phyloP scores from a whole-genome alignment of 768 basidiomycete species.

The Psilocybe tampanensis region DNA sequence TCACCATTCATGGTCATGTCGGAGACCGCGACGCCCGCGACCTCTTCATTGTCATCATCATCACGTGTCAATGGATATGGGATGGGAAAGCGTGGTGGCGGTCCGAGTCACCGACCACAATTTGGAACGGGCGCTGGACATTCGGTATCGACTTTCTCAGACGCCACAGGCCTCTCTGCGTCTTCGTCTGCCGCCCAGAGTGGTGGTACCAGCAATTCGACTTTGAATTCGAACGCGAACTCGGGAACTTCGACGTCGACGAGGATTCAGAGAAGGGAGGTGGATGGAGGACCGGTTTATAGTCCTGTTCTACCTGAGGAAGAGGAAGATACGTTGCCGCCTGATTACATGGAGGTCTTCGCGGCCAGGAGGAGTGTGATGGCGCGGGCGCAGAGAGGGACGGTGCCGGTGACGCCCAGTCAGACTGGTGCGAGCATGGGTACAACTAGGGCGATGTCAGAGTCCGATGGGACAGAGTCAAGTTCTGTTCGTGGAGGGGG shows the following conservation, averaged over 20 bases:
- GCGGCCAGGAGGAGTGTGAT: not conserved
- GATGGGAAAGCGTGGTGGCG: not conserved
- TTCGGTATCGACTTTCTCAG: constrained; percentile 3
- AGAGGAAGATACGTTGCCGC: constrained; percentile 26
- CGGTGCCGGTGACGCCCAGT: not conserved
- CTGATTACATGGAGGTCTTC: constrained; percentile 32
- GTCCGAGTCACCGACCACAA: not conserved
- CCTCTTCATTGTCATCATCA: not conserved
- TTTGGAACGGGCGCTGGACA: not conserved
- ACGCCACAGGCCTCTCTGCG: not conserved
- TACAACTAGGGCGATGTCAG: too few species aligned
- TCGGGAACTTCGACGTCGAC: too few species aligned
- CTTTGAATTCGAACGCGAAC: not conserved
- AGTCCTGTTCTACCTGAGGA: constrained; percentile 12
- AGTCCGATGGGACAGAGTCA: too few species aligned
- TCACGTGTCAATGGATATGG: not conserved
- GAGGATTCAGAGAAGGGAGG: constrained; percentile 25
- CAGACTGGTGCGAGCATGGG: too few species aligned
- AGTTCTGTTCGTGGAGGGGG: not conserved
- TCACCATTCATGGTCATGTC: not conserved
- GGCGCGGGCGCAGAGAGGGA: not conserved
- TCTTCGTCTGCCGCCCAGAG: not conserved
- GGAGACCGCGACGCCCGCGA: not conserved
- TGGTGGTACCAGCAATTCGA: not conserved
- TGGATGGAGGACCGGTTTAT: constrained; percentile 25